Evolutionary conservation across 106 monocot genomes (phyloP).

Genomic region (Vanilla planifolia): DNA sequence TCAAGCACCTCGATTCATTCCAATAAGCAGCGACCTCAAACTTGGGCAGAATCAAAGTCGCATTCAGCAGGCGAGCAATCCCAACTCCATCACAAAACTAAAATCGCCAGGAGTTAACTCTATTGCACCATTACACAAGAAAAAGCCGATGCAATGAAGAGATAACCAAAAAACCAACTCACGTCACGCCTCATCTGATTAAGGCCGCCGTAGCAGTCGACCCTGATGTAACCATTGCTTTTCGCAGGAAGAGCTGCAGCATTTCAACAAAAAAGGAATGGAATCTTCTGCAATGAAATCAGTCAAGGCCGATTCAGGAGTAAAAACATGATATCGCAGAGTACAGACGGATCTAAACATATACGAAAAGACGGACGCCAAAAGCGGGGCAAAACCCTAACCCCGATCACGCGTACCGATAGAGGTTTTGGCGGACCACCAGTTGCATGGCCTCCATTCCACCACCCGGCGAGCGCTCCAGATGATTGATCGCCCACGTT

Average conservation of each 20-base stretch:
- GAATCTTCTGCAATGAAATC: slow-evolving; percentile 15
- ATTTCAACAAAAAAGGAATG: slow-evolving; percentile 46
- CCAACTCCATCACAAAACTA: slow-evolving; percentile 95
- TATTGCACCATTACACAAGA: no score
- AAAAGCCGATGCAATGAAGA: slow-evolving; percentile 4
- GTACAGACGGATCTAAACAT: background rate
- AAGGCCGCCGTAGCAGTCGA: slow-evolving; percentile 92
- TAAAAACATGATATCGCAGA: background rate
- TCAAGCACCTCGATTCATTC: slow-evolving; percentile 81
- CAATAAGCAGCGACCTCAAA: slow-evolving; percentile 95
- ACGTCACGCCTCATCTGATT: slow-evolving; percentile 98
- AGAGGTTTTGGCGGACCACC: slow-evolving; percentile 44
- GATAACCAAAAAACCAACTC: slow-evolving; percentile 7
- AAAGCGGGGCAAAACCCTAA: background rate
- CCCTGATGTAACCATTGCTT: slow-evolving; percentile 77
- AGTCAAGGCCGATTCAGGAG: slow-evolving; percentile 20
- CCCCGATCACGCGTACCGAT: background rate
- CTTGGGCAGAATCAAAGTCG: slow-evolving; percentile 79
- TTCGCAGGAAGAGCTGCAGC: slow-evolving; percentile 50
- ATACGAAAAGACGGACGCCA: background rate
- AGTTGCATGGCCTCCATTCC: slow-evolving; percentile 71
- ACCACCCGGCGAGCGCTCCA: slow-evolving; percentile 39
- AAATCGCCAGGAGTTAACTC: background rate
- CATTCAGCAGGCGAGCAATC: slow-evolving; percentile 91
- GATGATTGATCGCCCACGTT: slow-evolving; percentile 17